A percentile compares a stretch with the other conserved stretches of the same genome.
These are phyloP conservation scores for Lathyrus aphaca DNA, from an alignment of 306 rosid species.

Conservation along the genomic window DNA sequence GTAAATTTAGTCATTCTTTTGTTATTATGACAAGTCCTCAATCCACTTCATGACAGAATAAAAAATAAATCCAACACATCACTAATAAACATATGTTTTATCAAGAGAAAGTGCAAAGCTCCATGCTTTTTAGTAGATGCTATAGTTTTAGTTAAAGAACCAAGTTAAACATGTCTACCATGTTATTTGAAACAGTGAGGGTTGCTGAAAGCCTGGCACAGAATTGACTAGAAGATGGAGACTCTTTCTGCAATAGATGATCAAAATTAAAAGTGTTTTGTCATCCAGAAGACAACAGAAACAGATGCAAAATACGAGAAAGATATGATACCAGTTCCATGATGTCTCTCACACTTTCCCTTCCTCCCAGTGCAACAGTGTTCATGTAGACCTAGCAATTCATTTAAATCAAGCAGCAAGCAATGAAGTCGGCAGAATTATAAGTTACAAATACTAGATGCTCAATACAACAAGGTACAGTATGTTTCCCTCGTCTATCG, in stretches of 20 bases:
- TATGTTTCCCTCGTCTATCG: background rate
- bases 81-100: background rate
- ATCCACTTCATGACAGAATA: conserved; percentile 23
- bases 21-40: conserved; percentile 35
- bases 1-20: conserved; percentile 38
- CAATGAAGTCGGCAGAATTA: conserved; percentile 26
- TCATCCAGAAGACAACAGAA: conserved; percentile 27
- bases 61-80: conserved; percentile 25
- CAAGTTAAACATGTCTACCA: conserved; percentile 56
- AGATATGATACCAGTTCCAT: conserved; percentile 82
- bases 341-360: conserved; percentile 50
- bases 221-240: conserved; percentile 70
- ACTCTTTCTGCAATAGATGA: conserved; percentile 62
- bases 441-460: background rate
- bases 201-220: conserved; percentile 75
- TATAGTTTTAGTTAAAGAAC: background rate
- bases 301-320: conserved; percentile 26
- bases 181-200: conserved; percentile 62
- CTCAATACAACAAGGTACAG: background rate
- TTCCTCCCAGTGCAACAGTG: conserved; percentile 51
- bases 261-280: conserved; percentile 35
- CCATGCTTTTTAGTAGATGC: background rate
- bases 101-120: conserved; percentile 4
- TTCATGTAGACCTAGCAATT: conserved; percentile 68
- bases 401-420: conserved; percentile 39